These are phyloP conservation scores for Ophiocordyceps robertsii DNA, from an alignment of 2,329 filamentous ascomycete genomes.

Conservation along the genomic window DNA sequence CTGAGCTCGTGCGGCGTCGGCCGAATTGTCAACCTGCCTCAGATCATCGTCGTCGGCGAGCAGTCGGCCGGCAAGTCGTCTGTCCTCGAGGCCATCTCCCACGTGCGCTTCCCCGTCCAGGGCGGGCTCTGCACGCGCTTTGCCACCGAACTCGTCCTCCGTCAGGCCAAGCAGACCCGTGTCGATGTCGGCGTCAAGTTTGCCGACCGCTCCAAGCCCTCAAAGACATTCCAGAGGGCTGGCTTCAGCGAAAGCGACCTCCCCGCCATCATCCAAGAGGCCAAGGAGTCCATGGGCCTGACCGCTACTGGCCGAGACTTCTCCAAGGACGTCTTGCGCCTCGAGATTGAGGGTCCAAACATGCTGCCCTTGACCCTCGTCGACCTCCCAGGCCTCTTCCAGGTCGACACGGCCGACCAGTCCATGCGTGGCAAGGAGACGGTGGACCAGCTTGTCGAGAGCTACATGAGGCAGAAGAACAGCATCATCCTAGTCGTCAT, in stretches of 20 bases:
- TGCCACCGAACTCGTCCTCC: conserved; percentile 44
- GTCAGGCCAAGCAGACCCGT: conserved; percentile 19
- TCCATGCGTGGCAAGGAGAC: conserved; percentile 14
- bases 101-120: conserved; percentile 44
- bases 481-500: conserved; percentile 47
- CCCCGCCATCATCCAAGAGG: conserved; percentile 33
- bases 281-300: conserved; percentile 35
- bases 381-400: conserved; percentile 36
- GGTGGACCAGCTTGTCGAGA: conserved; percentile 24
- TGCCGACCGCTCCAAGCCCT: conserved; percentile 10
- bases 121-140: conserved; percentile 45
- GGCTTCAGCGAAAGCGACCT: conserved; percentile 26
- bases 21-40: conserved; percentile 33
- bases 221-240: conserved; percentile 15
- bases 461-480: conserved; percentile 42
- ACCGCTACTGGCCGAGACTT: conserved; percentile 17
- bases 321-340: conserved; percentile 29
- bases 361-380: conserved; percentile 36
- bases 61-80: conserved; percentile 52
- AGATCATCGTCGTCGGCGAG: conserved; percentile 46
- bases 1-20: conserved; percentile 35
- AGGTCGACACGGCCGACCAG: conserved; percentile 17
- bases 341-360: conserved; percentile 30
- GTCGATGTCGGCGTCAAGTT: conserved; percentile 30
- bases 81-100: conserved; percentile 49